A percentile compares a stretch with the other conserved stretches of the same genome.
Conservation (phyloP, 805 yeast genomes). For the Gaillardinia entomophila region DNA sequence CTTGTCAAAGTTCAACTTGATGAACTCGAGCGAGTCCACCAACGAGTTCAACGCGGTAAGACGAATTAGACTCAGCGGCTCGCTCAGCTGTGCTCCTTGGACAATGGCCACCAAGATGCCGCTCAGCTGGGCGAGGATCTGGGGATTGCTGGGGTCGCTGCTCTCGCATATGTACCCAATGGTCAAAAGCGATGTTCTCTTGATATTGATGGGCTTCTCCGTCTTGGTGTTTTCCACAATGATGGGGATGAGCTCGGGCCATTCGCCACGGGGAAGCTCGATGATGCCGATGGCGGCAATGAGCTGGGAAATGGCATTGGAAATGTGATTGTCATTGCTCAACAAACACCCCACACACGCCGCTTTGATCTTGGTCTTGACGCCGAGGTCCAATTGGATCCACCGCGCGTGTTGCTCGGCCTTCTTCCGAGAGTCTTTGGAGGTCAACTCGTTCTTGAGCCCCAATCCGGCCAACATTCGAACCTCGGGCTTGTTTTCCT, state of each 20-base stretch:
- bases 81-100: slow-evolving; percentile 88
- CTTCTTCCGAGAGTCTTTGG: slow-evolving; percentile 66
- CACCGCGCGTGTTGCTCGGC: slow-evolving; percentile 65
- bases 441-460: slow-evolving; percentile 79
- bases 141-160: slow-evolving; percentile 77
- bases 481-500: slow-evolving; percentile 63
- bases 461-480: slow-evolving; percentile 88
- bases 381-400: slow-evolving; percentile 51
- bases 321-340: slow-evolving; percentile 69
- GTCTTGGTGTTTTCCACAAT: slow-evolving; percentile 83
- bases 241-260: slow-evolving; percentile 81
- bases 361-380: slow-evolving; percentile 61
- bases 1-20: slow-evolving; percentile 78
- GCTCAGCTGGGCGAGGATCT: slow-evolving; percentile 77
- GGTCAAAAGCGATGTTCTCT: slow-evolving; percentile 80
- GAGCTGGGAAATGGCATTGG: slow-evolving; percentile 84
- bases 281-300: slow-evolving; percentile 97
- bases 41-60: slow-evolving; percentile 89
- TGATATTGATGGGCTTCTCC: slow-evolving; percentile 71
- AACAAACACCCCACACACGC: slow-evolving; percentile 54
- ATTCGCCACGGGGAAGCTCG: slow-evolving; percentile 80
- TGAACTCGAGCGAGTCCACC: slow-evolving; percentile 85
- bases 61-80: slow-evolving; percentile 69
- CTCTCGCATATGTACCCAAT: slow-evolving; percentile 96
- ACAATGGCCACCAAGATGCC: slow-evolving; percentile 93